Percentiles rank a stretch among this genome's conserved stretches.
Conservation (phyloP, 305 asterid species). For the Fraxinus paxiana region DNA sequence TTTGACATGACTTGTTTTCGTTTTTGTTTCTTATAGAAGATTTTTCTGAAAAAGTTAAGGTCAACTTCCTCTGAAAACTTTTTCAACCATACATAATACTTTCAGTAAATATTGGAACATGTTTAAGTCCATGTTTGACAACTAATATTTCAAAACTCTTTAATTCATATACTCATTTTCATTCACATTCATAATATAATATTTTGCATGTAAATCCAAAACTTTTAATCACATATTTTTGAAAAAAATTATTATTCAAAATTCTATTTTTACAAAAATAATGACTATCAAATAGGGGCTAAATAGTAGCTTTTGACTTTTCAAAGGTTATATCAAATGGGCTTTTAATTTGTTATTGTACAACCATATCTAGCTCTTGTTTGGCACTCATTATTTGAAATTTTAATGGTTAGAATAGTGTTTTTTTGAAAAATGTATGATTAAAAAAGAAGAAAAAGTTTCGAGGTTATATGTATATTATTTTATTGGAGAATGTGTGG, state of each 20-base stretch:
- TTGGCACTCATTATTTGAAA: not conserved
- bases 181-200: no score
- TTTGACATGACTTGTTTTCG: not conserved
- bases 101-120: not conserved
- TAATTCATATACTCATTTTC: no score
- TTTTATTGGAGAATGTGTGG: no score
- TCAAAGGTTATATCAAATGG: not conserved
- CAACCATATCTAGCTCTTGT: not conserved
- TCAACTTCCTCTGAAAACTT: not conserved
- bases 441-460: no score
- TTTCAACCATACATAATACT: not conserved
- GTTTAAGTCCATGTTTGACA: not conserved
- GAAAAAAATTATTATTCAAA: no score
- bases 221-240: no score
- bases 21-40: not conserved
- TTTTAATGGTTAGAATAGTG: no score
- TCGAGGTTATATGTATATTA: no score
- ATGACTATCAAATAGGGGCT: not conserved
- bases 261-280: not conserved
- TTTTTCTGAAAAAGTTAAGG: not conserved
- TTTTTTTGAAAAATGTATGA: no score
- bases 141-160: no score
- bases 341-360: not conserved
- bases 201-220: no score
- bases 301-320: not conserved